Conservation (phyloP, 768 basidiomycete genomes). For the Xerocomus potaroensis region DNA sequence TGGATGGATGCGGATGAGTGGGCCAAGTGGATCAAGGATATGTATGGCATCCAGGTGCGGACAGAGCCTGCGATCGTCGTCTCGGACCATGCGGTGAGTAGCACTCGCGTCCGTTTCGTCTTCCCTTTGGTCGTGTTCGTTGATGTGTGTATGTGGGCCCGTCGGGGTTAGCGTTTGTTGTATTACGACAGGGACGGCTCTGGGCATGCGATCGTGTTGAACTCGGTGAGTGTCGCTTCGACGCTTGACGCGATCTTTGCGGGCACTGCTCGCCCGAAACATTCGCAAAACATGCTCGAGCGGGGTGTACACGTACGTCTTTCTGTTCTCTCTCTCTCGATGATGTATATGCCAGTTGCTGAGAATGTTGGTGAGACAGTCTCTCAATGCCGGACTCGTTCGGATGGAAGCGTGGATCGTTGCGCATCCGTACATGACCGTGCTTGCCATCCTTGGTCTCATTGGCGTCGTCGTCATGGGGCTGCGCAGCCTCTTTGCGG, state of each 20-base stretch:
- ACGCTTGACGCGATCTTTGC: constrained; percentile 63
- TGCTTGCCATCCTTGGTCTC: constrained; percentile 6
- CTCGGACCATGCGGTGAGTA: constrained; percentile 70
- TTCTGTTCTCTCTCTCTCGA: no score
- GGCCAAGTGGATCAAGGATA: constrained; percentile 86
- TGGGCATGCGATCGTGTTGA: constrained; percentile 53
- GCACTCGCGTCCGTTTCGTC: neutral
- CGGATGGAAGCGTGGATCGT: constrained; percentile 7
- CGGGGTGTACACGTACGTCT: constrained; percentile 59
- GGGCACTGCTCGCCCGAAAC: constrained; percentile 45
- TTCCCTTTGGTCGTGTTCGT: no score
- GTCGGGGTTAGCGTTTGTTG: constrained; percentile 68
- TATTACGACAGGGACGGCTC: constrained; percentile 71
- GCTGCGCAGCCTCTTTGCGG: constrained; percentile 12
- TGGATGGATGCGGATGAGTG: constrained; percentile 88
- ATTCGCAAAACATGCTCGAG: constrained; percentile 72
- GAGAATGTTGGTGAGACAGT: constrained; percentile 8
- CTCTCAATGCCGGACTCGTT: constrained; percentile 12
- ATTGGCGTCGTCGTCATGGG: constrained; percentile 6
- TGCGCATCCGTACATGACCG: constrained; percentile 20
- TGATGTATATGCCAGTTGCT: neutral
- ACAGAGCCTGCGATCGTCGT: constrained; percentile 52
- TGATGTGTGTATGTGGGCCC: no score
- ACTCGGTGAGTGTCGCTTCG: constrained; percentile 54
- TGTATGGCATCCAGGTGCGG: constrained; percentile 64